Evolutionary conservation across 805 yeast species (phyloP).

Genomic region (Candida tammaniensis): DNA sequence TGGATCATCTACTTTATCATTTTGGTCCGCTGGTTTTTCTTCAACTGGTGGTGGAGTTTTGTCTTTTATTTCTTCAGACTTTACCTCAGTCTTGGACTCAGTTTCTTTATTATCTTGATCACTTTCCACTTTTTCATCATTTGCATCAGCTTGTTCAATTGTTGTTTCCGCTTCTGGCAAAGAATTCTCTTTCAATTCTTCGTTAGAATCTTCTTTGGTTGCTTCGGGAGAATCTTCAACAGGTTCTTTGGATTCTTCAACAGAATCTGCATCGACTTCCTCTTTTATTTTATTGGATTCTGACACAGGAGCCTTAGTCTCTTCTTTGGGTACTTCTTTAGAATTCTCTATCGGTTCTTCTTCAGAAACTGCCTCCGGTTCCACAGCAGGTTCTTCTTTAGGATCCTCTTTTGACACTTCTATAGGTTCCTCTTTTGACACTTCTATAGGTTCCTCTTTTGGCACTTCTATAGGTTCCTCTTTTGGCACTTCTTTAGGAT

Average conservation of each 20-base stretch:
- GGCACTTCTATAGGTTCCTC: not conserved
- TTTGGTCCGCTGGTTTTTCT: not conserved
- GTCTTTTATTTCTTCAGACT: not conserved
- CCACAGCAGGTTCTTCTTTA: conserved; percentile 2
- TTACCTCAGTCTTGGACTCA: not conserved
- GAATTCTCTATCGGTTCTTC: not conserved
- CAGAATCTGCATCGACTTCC: not conserved
- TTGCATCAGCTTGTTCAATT: not conserved
- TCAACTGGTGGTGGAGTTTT: conserved; percentile 1
- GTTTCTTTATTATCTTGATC: conserved; percentile 2
- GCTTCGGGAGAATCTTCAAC: not conserved
- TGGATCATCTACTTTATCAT: not conserved
- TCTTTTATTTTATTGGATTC: not conserved
- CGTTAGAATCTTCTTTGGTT: too few relatives aligned
- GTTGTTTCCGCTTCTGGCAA: not conserved
- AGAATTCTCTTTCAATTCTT: conserved; percentile 2
- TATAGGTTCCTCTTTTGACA: not conserved
- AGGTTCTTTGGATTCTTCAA: not conserved
- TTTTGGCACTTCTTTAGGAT: conserved; percentile 1
- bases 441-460: conserved; percentile 2
- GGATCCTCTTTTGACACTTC: conserved; percentile 1
- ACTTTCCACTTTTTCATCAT: not conserved
- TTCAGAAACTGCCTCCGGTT: not conserved
- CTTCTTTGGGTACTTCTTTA: not conserved
- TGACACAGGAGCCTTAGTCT: not conserved